Conservation (phyloP, 2,329 filamentous ascomycete species). For the Calonectria fujianensis region DNA sequence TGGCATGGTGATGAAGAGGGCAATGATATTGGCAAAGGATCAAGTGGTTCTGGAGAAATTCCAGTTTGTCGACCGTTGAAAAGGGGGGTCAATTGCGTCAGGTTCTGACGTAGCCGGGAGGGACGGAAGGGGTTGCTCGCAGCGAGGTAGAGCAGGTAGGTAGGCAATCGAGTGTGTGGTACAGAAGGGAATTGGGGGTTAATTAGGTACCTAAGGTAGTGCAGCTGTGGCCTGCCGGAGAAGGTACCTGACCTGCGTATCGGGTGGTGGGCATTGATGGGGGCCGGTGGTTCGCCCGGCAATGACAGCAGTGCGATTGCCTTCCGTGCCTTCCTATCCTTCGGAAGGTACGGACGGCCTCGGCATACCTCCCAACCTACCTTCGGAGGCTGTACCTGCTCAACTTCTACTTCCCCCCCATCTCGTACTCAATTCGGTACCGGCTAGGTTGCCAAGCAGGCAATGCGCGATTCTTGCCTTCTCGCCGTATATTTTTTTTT, state of each 20-base stretch:
- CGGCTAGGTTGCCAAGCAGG: not conserved
- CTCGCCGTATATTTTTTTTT: not conserved
- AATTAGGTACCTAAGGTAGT: constrained; percentile 20
- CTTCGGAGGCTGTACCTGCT: constrained; percentile 2
- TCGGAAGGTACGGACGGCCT: constrained; percentile 21
- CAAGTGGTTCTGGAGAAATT: constrained; percentile 31
- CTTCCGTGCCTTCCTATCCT: constrained; percentile 30
- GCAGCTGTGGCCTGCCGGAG: not conserved
- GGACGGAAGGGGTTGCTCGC: not conserved
- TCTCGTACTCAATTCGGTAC: not conserved
- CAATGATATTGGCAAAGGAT: constrained; percentile 31
- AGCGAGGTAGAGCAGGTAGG: not conserved
- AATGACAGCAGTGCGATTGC: constrained; percentile 23
- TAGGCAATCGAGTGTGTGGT: not conserved
- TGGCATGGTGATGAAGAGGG: constrained; percentile 31
- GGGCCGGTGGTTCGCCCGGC: constrained; percentile 36
- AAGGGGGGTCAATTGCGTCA: constrained; percentile 36
- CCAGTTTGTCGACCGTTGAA: constrained; percentile 31
- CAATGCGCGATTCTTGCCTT: not conserved
- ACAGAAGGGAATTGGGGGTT: constrained; percentile 11
- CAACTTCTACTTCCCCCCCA: not conserved
- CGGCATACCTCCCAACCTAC: not conserved
- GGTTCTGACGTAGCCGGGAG: constrained; percentile 32
- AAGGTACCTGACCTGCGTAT: constrained; percentile 8
- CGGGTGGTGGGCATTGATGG: constrained; percentile 2